Percentiles rank a stretch among this genome's conserved stretches.
These are phyloP conservation scores for Leccinum huronense DNA, from an alignment of 1,284 basidiomycete species.

Conservation along the genomic window DNA sequence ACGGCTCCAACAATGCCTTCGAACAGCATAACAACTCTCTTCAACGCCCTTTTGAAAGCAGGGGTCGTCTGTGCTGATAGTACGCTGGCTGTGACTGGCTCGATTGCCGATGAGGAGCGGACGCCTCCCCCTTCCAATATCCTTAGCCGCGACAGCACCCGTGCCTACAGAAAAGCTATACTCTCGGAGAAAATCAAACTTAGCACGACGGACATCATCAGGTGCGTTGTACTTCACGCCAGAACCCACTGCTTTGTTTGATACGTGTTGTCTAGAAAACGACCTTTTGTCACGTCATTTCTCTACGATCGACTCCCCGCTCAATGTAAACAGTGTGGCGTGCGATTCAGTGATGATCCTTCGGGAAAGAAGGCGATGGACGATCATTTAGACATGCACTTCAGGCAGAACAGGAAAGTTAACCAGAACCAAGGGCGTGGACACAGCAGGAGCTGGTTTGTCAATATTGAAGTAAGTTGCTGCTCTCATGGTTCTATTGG, in stretches of 20 bases:
- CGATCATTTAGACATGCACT: slow-evolving; percentile 96
- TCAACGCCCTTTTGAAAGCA: slow-evolving; percentile 68
- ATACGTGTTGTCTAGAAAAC: slow-evolving; percentile 47
- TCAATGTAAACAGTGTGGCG: slow-evolving; percentile 93
- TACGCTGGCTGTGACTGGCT: slow-evolving; percentile 51
- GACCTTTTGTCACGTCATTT: slow-evolving; percentile 59
- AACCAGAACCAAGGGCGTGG: slow-evolving; percentile 84
- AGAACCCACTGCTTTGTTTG: slow-evolving; percentile 12
- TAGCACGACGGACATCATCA: slow-evolving; percentile 69
- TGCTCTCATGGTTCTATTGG: slow-evolving; percentile 12
- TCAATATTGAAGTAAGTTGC: slow-evolving; percentile 71
- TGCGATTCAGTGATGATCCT: slow-evolving; percentile 76
- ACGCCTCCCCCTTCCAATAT: slow-evolving; percentile 38
- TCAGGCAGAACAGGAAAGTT: slow-evolving; percentile 89
- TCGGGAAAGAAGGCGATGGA: slow-evolving; percentile 79
- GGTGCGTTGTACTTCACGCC: slow-evolving; percentile 44
- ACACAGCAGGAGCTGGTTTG: slow-evolving; percentile 90
- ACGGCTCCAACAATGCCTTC: slow-evolving; percentile 33
- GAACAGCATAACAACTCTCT: slow-evolving; percentile 56
- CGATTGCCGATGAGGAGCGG: slow-evolving; percentile 41
- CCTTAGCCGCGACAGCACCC: slow-evolving; percentile 51
- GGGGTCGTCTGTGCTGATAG: slow-evolving; percentile 62
- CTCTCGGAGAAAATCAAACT: slow-evolving; percentile 69
- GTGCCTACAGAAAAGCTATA: slow-evolving; percentile 72
- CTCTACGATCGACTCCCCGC: slow-evolving; percentile 74